These are phyloP conservation scores for Oryza rufipogon DNA, from an alignment of 176 grass and related monocot genomes.

Conservation along the genomic window DNA sequence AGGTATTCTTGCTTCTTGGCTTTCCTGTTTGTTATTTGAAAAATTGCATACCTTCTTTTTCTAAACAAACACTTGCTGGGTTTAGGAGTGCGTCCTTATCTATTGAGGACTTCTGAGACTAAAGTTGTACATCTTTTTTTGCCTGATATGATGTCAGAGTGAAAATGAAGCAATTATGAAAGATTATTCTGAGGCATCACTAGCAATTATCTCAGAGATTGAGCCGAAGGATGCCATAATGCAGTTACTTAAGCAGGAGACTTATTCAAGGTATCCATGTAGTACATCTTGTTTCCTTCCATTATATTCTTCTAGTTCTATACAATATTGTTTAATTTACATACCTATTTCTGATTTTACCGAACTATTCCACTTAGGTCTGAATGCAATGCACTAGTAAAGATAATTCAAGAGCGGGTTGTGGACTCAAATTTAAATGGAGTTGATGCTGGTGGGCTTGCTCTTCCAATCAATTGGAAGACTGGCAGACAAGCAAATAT, in stretches of 20 bases:
- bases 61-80: not conserved
- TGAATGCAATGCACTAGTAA: constrained; percentile 63
- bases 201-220: constrained; percentile 80
- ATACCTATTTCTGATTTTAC: not conserved
- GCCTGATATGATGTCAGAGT: constrained; percentile 28
- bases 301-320: constrained; percentile 15
- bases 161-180: constrained; percentile 45
- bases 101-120: constrained; percentile 11
- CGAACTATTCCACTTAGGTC: constrained; percentile 44
- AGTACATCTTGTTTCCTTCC: not conserved
- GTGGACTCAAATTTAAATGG: constrained; percentile 55
- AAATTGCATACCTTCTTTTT: constrained; percentile 2
- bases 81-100: constrained; percentile 5
- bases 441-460: constrained; percentile 21
- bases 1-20: constrained; percentile 26
- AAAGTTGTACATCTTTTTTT: constrained; percentile 25
- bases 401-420: constrained; percentile 85
- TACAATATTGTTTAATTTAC: not conserved
- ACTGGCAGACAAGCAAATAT: constrained; percentile 15
- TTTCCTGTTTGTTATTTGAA: constrained; percentile 21
- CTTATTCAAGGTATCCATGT: constrained; percentile 76
- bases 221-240: constrained; percentile 75
- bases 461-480: constrained; percentile 46
- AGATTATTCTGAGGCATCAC: constrained; percentile 51
- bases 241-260: constrained; percentile 79